Percentiles rank a stretch among this genome's conserved stretches.
Conservation (phyloP, 148 eudicot genomes). For the Chenopodium suecicum region DNA sequence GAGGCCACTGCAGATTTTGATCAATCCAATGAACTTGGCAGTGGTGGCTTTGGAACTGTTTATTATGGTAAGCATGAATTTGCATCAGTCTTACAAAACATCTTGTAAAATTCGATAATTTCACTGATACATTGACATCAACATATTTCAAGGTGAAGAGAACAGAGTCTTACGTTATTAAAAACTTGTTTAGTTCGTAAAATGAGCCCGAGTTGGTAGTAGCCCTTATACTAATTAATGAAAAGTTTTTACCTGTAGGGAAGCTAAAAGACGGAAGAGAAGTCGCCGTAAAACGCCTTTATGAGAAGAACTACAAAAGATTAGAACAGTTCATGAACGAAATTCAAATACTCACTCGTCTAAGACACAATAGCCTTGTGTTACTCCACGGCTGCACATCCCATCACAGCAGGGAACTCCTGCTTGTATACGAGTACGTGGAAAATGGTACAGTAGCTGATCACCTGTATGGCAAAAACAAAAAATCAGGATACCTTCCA, state of each 20-base stretch:
- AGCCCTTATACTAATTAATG: neutral
- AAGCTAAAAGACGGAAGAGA: slow-evolving; percentile 50
- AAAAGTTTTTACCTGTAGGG: slow-evolving; percentile 33
- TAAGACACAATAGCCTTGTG: slow-evolving; percentile 52
- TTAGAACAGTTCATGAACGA: slow-evolving; percentile 53
- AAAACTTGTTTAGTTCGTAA: no score
- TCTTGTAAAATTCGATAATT: neutral
- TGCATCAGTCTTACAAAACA: neutral
- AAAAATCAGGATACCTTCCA: slow-evolving; percentile 21
- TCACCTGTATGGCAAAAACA: slow-evolving; percentile 43
- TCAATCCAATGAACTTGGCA: slow-evolving; percentile 47
- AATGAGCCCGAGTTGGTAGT: no score
- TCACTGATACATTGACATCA: no score
- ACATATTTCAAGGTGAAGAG: no score
- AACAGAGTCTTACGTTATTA: no score
- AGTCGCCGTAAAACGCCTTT: slow-evolving; percentile 59
- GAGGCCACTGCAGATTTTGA: slow-evolving; percentile 49
- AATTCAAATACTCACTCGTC: slow-evolving; percentile 39
- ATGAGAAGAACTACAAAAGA: slow-evolving; percentile 41
- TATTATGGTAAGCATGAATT: slow-evolving; percentile 41
- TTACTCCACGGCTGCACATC: slow-evolving; percentile 60
- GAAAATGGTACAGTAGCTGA: slow-evolving; percentile 59
- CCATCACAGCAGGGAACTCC: slow-evolving; percentile 41
- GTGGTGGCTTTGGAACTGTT: slow-evolving; percentile 61
- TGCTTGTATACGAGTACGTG: slow-evolving; percentile 57